phyloP scores from a whole-genome alignment of 768 basidiomycete genomes.

The Tylopilus rubrobrunneus region DNA sequence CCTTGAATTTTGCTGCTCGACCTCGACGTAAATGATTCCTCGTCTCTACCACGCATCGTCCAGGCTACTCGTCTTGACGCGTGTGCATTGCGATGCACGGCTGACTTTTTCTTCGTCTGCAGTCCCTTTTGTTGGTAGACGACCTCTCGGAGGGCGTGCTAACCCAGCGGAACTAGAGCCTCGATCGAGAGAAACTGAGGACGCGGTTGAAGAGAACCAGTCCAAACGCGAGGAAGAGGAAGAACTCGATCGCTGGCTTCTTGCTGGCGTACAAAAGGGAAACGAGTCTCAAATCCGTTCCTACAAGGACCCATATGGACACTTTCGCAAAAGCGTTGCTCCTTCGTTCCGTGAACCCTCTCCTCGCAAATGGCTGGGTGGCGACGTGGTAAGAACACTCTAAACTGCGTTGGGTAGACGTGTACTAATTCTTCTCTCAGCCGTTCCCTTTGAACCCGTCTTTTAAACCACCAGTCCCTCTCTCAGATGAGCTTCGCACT shows the following conservation, averaged over 20 bases:
- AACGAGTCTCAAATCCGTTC: constrained; percentile 18
- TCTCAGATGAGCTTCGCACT: constrained; percentile 58
- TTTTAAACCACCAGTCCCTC: constrained; percentile 75
- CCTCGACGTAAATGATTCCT: constrained; percentile 18
- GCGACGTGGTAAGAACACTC: constrained; percentile 45
- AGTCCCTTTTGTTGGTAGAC: constrained; percentile 6
- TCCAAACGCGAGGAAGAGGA: constrained; percentile 10
- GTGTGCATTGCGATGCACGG: constrained; percentile 7
- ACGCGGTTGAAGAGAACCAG: constrained; percentile 2
- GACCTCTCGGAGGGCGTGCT: constrained; percentile 1
- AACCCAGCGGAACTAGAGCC: background rate
- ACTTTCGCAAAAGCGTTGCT: constrained; percentile 20
- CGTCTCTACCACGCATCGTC: constrained; percentile 16
- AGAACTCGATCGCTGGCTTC: constrained; percentile 14
- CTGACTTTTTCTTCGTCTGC: constrained; percentile 24
- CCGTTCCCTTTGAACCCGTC: constrained; percentile 85
- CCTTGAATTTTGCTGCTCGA: constrained; percentile 13
- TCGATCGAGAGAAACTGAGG: constrained; percentile 3
- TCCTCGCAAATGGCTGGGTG: constrained; percentile 63
- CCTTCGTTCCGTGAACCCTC: constrained; percentile 25
- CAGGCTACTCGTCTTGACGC: constrained; percentile 7
- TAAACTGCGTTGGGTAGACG: background rate
- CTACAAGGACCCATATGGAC: constrained; percentile 14
- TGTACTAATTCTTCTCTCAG: constrained; percentile 34
- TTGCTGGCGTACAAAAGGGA: constrained; percentile 10